Evolutionary conservation across 2,329 filamentous ascomycete genomes (phyloP).

Genomic region (Hortaea sp.): DNA sequence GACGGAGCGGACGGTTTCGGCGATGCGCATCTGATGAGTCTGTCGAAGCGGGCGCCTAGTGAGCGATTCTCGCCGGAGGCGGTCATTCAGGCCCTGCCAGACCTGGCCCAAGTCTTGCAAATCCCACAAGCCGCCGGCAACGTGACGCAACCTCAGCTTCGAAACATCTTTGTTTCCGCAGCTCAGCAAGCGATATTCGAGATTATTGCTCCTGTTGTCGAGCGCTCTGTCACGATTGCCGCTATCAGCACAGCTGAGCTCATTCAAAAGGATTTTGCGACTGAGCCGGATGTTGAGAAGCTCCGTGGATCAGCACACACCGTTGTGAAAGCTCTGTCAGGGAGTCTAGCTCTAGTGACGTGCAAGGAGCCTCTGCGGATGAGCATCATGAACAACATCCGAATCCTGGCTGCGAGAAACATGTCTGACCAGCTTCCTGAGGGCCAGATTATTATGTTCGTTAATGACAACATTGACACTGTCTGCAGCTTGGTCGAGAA

Average conservation of each 20-base stretch:
- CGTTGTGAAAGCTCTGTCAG: conserved; percentile 90
- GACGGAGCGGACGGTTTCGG: conserved; percentile 65
- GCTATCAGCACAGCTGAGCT: conserved; percentile 94
- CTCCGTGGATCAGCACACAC: conserved; percentile 78
- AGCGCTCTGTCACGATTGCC: conserved; percentile 93
- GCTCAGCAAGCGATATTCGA: conserved; percentile 86
- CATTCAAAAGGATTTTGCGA: conserved; percentile 91
- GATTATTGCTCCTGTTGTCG: conserved; percentile 95
- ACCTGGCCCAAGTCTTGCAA: conserved; percentile 66
- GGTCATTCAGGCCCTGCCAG: conserved; percentile 71
- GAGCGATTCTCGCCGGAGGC: conserved; percentile 67
- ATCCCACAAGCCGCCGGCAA: conserved; percentile 71
- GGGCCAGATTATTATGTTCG: conserved; percentile 94
- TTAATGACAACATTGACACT: conserved; percentile 91
- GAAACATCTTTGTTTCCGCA: conserved; percentile 70
- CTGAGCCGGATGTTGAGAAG: conserved; percentile 80
- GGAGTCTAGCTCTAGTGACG: conserved; percentile 89
- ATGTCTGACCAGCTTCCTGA: conserved; percentile 70
- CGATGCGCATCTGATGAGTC: conserved; percentile 61
- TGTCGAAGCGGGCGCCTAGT: conserved; percentile 51
- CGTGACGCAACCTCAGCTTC: conserved; percentile 56
- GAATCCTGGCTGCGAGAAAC: conserved; percentile 59
- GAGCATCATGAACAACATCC: conserved; percentile 95
- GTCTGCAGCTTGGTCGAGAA: conserved; percentile 92
- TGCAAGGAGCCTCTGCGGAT: conserved; percentile 94